Evolutionary conservation across 768 basidiomycete genomes (phyloP).

Genomic region (Mycena capillaripes): DNA sequence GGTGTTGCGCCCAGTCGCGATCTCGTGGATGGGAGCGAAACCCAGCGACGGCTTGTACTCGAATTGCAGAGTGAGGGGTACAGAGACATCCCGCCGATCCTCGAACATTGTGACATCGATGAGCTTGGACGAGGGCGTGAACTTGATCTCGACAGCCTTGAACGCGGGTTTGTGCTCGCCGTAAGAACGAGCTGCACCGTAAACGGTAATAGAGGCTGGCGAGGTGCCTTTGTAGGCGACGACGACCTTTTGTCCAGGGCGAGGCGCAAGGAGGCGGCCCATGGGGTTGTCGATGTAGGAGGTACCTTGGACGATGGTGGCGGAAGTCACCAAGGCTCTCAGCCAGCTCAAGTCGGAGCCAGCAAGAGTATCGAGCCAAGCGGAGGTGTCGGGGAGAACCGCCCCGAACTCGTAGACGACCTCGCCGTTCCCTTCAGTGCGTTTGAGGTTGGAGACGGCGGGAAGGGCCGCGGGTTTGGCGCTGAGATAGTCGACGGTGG

Average conservation of each 20-base stretch:
- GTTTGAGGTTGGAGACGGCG: slow-evolving; percentile 57
- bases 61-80: slow-evolving; percentile 89
- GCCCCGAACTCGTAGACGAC: slow-evolving; percentile 67
- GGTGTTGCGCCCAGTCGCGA: slow-evolving; percentile 84
- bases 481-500: slow-evolving; percentile 87
- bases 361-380: slow-evolving; percentile 89
- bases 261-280: slow-evolving; percentile 87
- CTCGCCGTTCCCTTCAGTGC: slow-evolving; percentile 56
- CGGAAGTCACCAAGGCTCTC: slow-evolving; percentile 84
- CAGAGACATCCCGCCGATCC: slow-evolving; percentile 80
- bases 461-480: slow-evolving; percentile 53
- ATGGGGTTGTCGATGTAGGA: slow-evolving; percentile 92
- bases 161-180: slow-evolving; percentile 81
- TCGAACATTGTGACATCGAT: slow-evolving; percentile 87
- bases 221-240: slow-evolving; percentile 61
- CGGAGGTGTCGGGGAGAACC: slow-evolving; percentile 67
- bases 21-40: slow-evolving; percentile 93
- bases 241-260: slow-evolving; percentile 82
- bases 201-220: slow-evolving; percentile 74
- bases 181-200: slow-evolving; percentile 85
- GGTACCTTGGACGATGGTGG: slow-evolving; percentile 88
- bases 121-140: slow-evolving; percentile 59
- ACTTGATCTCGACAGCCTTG: slow-evolving; percentile 87
- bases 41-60: slow-evolving; percentile 90
- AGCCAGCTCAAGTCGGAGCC: slow-evolving; percentile 90